Evolutionary conservation across 306 rosid genomes (phyloP).

Genomic region (Begonia loranthoides): DNA sequence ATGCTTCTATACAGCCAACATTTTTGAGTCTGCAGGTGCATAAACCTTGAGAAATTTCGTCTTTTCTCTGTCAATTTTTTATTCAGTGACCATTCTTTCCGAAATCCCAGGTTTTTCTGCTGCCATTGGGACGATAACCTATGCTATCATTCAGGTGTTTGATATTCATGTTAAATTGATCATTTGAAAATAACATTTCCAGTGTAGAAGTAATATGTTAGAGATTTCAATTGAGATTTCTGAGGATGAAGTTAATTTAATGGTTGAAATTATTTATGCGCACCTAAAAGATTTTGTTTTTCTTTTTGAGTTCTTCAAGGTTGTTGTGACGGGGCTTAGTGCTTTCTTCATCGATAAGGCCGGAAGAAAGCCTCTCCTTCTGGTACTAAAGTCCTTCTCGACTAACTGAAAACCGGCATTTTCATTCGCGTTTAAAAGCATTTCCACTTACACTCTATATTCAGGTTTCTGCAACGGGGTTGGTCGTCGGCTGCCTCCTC

Average conservation of each 20-base stretch:
- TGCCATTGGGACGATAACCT: slow-evolving; percentile 38
- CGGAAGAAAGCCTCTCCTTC: slow-evolving; percentile 75
- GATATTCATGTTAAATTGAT: too few species aligned
- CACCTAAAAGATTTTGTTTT: not conserved
- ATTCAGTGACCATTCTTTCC: not conserved
- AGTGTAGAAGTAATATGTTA: not conserved
- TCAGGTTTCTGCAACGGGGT: slow-evolving; percentile 61
- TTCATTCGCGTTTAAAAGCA: not conserved
- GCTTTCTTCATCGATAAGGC: slow-evolving; percentile 49
- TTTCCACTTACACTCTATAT: slow-evolving; percentile 8
- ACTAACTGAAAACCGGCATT: not conserved
- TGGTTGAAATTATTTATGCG: too few species aligned
- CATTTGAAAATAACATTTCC: not conserved
- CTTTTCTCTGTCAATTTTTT: not conserved
- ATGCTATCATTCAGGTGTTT: slow-evolving; percentile 65
- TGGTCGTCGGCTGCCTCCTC: slow-evolving; percentile 45
- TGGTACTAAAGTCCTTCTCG: slow-evolving; percentile 27
- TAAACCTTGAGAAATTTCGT: not conserved
- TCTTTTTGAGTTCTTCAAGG: slow-evolving; percentile 21
- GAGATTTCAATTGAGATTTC: too few species aligned
- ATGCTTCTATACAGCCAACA: slow-evolving; percentile 60
- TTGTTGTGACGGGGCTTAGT: slow-evolving; percentile 50
- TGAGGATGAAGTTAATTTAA: not conserved
- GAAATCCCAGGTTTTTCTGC: slow-evolving; percentile 49
- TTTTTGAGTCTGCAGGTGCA: slow-evolving; percentile 74